Evolutionary conservation across 2,329 filamentous ascomycete species (phyloP).

Genomic region (Alternaria incomplexa): DNA sequence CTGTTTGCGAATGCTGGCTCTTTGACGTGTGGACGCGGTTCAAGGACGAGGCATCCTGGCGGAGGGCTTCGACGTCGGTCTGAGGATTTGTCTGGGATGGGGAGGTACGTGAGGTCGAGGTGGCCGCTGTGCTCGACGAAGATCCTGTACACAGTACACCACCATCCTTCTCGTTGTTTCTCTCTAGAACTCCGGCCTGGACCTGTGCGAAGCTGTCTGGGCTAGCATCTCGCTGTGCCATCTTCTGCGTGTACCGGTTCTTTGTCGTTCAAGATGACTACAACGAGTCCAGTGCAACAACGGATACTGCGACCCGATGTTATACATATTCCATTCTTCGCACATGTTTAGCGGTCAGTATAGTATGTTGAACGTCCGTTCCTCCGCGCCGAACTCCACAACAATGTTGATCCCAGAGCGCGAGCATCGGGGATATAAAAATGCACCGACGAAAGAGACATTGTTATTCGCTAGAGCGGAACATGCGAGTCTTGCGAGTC

Average conservation of each 20-base stretch:
- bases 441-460: background rate
- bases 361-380: background rate
- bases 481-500: background rate
- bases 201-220: constrained; percentile 44
- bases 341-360: background rate
- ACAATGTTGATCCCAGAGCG: constrained; percentile 14
- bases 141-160: constrained; percentile 65
- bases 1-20: constrained; percentile 74
- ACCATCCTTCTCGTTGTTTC: constrained; percentile 51
- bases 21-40: constrained; percentile 73
- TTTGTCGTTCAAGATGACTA: constrained; percentile 55
- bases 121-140: constrained; percentile 21
- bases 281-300: constrained; percentile 2
- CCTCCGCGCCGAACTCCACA: constrained; percentile 4
- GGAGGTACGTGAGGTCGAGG: constrained; percentile 55
- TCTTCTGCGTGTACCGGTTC: constrained; percentile 59
- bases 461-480: background rate
- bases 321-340: background rate
- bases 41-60: constrained; percentile 72
- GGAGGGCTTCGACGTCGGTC: constrained; percentile 59
- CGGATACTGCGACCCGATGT: background rate
- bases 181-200: constrained; percentile 47
- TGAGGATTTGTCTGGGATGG: constrained; percentile 70
- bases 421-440: background rate
- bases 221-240: constrained; percentile 62